Conservation (phyloP, 805 yeast genomes). For the Hanseniaspora mollemarum region DNA sequence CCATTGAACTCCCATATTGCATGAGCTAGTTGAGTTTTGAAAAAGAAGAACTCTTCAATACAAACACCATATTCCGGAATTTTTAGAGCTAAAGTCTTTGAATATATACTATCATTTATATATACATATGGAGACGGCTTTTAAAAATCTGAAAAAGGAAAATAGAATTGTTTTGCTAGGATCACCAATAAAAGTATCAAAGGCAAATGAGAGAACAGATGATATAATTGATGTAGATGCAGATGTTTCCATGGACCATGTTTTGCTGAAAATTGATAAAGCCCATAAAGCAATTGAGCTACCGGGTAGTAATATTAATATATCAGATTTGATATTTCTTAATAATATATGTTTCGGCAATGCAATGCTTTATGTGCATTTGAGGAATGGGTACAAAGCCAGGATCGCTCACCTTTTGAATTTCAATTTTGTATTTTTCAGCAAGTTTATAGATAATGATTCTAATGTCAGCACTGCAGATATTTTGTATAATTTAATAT, state of each 20-base stretch:
- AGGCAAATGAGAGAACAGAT: too few species aligned
- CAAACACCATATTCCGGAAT: too few species aligned
- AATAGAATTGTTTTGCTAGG: background rate
- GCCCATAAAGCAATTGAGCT: background rate
- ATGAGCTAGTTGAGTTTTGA: too few species aligned
- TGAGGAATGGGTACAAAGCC: background rate
- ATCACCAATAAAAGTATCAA: background rate
- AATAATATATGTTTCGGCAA: background rate
- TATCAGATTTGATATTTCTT: background rate
- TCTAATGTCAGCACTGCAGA: background rate
- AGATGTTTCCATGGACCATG: background rate
- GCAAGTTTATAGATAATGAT: background rate
- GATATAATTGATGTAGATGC: background rate
- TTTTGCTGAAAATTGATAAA: background rate
- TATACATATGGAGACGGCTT: too few species aligned
- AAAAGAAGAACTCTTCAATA: too few species aligned
- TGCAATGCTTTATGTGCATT: background rate
- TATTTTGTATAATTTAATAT: background rate
- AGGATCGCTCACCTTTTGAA: background rate
- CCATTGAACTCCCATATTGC: too few species aligned
- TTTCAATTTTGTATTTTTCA: slow-evolving; percentile 1
- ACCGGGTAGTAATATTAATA: background rate
- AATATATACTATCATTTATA: too few species aligned
- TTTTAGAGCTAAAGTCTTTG: too few species aligned
- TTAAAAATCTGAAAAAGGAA: too few species aligned